phyloP scores from a whole-genome alignment of 73 alveolate genomes.

The Paramecium biaurelia region DNA sequence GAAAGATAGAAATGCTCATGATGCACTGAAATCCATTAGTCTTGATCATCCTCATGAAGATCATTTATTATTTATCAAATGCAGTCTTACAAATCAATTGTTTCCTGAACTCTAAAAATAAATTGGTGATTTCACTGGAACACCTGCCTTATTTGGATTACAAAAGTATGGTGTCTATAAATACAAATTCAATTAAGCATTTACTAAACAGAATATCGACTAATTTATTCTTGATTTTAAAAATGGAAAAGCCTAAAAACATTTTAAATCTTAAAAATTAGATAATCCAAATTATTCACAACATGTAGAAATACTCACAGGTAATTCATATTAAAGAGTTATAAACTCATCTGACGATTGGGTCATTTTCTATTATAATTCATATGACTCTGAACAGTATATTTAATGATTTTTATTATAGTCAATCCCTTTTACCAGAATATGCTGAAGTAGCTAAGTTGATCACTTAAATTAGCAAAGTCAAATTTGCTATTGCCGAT shows the following conservation, averaged over 20 bases:
- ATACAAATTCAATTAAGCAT: neutral
- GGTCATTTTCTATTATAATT: slow-evolving; percentile 29
- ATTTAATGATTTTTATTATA: neutral
- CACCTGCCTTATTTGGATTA: slow-evolving; percentile 33
- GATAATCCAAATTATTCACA: neutral
- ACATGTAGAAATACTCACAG: neutral
- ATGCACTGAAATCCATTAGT: neutral
- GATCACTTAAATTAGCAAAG: neutral
- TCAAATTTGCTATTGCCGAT: slow-evolving; percentile 27
- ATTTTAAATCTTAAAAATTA: slow-evolving; percentile 1
- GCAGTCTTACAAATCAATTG: neutral
- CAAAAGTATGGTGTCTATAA: neutral
- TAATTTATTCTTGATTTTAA: slow-evolving; percentile 33
- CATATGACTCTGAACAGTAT: slow-evolving; percentile 1
- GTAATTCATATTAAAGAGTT: neutral
- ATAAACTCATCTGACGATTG: neutral
- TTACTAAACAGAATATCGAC: neutral
- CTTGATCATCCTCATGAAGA: slow-evolving; percentile 41
- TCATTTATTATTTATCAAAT: neutral
- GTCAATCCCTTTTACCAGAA: neutral
- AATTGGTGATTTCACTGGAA: neutral
- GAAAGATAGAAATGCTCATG: slow-evolving; percentile 46
- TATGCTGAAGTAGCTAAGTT: neutral
- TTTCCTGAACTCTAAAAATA: neutral
- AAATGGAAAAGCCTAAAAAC: neutral